A percentile compares a stretch with the other conserved stretches of the same genome.
Evolutionary conservation across 495 filamentous ascomycete species (phyloP).

Genomic region (Talaromyces trachyspermus): DNA sequence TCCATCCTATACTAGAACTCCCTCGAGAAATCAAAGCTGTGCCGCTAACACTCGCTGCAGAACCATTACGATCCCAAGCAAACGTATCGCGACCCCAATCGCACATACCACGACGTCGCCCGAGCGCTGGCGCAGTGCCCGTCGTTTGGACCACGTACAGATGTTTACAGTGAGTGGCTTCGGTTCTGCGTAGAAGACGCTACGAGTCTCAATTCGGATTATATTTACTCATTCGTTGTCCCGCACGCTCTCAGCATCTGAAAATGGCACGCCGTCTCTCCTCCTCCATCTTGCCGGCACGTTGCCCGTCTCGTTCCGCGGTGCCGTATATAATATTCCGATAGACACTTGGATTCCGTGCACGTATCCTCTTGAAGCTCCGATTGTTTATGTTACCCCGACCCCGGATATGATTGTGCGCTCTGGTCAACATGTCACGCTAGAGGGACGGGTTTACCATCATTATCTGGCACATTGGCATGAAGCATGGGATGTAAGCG

Average conservation of each 20-base stretch:
- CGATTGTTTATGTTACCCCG: slow-evolving; percentile 81
- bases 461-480: slow-evolving; percentile 88
- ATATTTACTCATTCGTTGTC: too few species aligned
- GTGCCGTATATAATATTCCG: slow-evolving; percentile 84
- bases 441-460: slow-evolving; percentile 92
- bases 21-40: too few species aligned
- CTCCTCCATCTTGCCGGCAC: slow-evolving; percentile 83
- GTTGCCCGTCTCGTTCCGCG: slow-evolving; percentile 80
- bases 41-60: slow-evolving; percentile 37
- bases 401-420: slow-evolving; percentile 82
- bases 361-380: slow-evolving; percentile 77
- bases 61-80: slow-evolving; percentile 88
- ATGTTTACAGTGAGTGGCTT: slow-evolving; percentile 86
- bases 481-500: slow-evolving; percentile 86
- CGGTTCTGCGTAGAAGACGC: too few species aligned
- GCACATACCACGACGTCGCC: slow-evolving; percentile 86
- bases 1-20: too few species aligned
- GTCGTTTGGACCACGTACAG: slow-evolving; percentile 80
- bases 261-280: slow-evolving; percentile 79
- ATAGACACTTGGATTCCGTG: slow-evolving; percentile 94
- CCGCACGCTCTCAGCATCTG: slow-evolving; percentile 79
- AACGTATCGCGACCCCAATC: slow-evolving; percentile 85
- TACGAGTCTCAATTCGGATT: too few species aligned
- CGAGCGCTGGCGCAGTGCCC: slow-evolving; percentile 75
- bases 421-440: slow-evolving; percentile 88